phyloP scores from a whole-genome alignment of 176 grass and related monocot genomes.

The Avena atlantica region DNA sequence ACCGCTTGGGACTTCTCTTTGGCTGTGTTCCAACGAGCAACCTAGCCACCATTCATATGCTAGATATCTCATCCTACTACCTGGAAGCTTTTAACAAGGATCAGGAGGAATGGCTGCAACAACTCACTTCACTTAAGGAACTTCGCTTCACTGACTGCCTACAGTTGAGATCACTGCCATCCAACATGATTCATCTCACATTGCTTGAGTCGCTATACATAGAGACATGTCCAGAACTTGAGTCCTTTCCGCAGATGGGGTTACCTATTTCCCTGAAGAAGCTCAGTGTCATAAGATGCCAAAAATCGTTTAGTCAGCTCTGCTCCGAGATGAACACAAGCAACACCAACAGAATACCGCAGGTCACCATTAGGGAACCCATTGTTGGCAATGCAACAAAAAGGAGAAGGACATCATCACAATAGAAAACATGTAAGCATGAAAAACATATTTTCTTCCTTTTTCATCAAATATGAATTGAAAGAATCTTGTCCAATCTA shows the following conservation, averaged over 20 bases:
- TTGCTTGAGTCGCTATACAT: slow-evolving; percentile 14
- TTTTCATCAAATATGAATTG: background rate
- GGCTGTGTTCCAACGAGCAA: background rate
- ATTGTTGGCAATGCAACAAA: background rate
- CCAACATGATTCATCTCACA: slow-evolving; percentile 15
- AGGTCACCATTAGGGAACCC: background rate
- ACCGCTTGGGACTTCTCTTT: slow-evolving; percentile 6
- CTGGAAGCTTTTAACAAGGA: slow-evolving; percentile 6
- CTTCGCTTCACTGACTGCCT: slow-evolving; percentile 25
- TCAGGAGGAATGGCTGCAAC: slow-evolving; percentile 46
- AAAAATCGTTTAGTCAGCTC: background rate
- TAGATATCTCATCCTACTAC: slow-evolving; percentile 4
- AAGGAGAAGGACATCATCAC: slow-evolving; percentile 13
- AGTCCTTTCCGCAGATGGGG: background rate
- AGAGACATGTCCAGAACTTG: slow-evolving; percentile 21
- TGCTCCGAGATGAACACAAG: background rate
- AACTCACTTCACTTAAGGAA: slow-evolving; percentile 42
- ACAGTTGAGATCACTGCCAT: slow-evolving; percentile 26
- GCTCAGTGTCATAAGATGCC: slow-evolving; percentile 8
- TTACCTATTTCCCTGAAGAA: slow-evolving; percentile 29
- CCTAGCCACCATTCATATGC: background rate
- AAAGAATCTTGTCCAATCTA: background rate
- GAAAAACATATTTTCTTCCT: background rate
- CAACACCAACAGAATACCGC: background rate
- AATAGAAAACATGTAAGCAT: background rate